Base-by-base conservation (phyloP, 441 rosid genomes). In the Sinapis alba region DNA sequence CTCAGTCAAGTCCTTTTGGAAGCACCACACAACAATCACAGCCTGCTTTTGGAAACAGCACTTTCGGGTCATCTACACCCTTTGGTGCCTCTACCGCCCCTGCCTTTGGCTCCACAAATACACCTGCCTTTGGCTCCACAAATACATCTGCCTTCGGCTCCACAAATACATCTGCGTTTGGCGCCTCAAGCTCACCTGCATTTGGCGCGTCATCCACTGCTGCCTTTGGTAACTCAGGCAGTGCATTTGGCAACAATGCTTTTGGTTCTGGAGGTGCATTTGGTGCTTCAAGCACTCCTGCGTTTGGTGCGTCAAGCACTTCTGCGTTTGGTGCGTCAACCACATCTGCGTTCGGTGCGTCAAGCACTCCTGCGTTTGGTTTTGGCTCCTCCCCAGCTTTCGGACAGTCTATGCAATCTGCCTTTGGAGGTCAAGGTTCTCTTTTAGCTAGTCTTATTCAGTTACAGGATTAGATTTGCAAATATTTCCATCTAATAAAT, bases 1-100 rank as follows among this genome's bases (percentile, higher is more conserved):
- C 87, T 68, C 97, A 83, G 68, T 51, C 95, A 43, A 87, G 85
- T 81, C 93, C 92, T 34, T 92, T 94, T 24, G 98, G 97, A 84
- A 84, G 83, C 83, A 80, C 95, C 66, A 74, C 82, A 76, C 99
- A 84, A 74, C 97, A 86, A 79, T 85, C 98, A 67, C 98, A 95
- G 80, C 87, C 96, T 76, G 90, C 87, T 32, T 95, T 92, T 83
- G 96, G 94, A 20, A 81, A 79, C 82, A 79, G 80, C 75, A 58
- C 84, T 59, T 93, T 96, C 83, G 95, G 95, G 73, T 82, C 95
- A 62, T 77, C 92, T 18, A 28, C 94, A 43, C 87, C 94, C 3
- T 91, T 90, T 56, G 92, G 89, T 1, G 75, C 85, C 5, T 24
- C 90, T 0, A 85, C 80, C 16, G 75, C 80, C 0, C 87, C 93